Evolutionary conservation across 495 filamentous ascomycete genomes (phyloP).

Genomic region (Xylona heveae): DNA sequence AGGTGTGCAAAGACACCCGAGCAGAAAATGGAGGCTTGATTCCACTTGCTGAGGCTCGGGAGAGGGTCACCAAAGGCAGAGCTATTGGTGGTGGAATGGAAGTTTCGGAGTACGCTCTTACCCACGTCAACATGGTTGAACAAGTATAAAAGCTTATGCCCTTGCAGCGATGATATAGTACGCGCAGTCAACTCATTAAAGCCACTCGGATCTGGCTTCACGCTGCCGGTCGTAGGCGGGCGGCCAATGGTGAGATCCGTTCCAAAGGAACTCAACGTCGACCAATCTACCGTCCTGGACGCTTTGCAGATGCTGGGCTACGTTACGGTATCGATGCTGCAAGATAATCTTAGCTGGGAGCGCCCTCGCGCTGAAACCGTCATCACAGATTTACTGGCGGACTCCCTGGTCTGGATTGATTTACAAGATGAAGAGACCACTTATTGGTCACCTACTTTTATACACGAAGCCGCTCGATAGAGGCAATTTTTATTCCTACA

Average conservation of each 20-base stretch:
- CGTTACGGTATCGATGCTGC: conserved; percentile 79
- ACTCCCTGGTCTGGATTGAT: conserved; percentile 90
- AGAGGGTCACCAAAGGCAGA: conserved; percentile 37
- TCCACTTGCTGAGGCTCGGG: conserved; percentile 59
- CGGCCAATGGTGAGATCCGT: conserved; percentile 80
- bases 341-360: conserved; percentile 76
- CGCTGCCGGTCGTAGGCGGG: conserved; percentile 56
- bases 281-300: conserved; percentile 83
- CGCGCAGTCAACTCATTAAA: conserved; percentile 73
- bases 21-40: conserved; percentile 86
- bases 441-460: conserved; percentile 77
- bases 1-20: conserved; percentile 72
- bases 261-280: conserved; percentile 88
- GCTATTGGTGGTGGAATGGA: conserved; percentile 55
- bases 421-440: conserved; percentile 69
- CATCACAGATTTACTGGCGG: conserved; percentile 73
- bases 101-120: conserved; percentile 25
- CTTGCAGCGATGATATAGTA: conserved; percentile 61
- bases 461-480: conserved; percentile 11
- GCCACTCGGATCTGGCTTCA: conserved; percentile 74
- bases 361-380: conserved; percentile 68
- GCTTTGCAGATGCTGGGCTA: conserved; percentile 70
- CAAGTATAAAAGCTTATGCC: background rate
- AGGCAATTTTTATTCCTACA: too few relatives aligned
- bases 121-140: conserved; percentile 1